These are phyloP conservation scores for Atkinsonella hypoxylon DNA, from an alignment of 2,329 filamentous ascomycete species.

Conservation along the genomic window DNA sequence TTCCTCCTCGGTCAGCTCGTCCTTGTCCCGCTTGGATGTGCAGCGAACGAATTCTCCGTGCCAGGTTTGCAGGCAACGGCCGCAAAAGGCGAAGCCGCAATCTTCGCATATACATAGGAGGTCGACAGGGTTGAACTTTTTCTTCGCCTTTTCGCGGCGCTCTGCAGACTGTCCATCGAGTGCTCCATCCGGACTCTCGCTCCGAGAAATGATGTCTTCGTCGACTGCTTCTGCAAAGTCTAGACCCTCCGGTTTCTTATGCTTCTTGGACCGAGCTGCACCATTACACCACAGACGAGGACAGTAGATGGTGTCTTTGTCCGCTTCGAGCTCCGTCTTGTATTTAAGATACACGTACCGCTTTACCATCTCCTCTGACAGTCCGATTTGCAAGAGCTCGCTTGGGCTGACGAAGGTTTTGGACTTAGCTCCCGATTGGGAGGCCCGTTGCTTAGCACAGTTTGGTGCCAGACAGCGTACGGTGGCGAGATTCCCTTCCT, in stretches of 20 bases:
- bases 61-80: slow-evolving; percentile 62
- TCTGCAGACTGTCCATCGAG: background rate
- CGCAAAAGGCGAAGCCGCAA: slow-evolving; percentile 82
- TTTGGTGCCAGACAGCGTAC: slow-evolving; percentile 71
- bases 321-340: slow-evolving; percentile 82
- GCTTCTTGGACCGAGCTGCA: slow-evolving; percentile 64
- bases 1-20: slow-evolving; percentile 72
- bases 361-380: slow-evolving; percentile 60
- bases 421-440: slow-evolving; percentile 32
- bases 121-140: slow-evolving; percentile 39
- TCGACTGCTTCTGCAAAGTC: slow-evolving; percentile 40
- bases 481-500: slow-evolving; percentile 65
- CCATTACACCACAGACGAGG: slow-evolving; percentile 88
- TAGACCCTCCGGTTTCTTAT: slow-evolving; percentile 57
- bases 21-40: slow-evolving; percentile 50
- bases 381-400: slow-evolving; percentile 68
- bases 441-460: slow-evolving; percentile 55
- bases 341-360: slow-evolving; percentile 85
- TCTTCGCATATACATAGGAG: slow-evolving; percentile 78
- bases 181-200: slow-evolving; percentile 10
- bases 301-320: slow-evolving; percentile 87
- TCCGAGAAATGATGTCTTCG: slow-evolving; percentile 19
- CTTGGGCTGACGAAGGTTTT: slow-evolving; percentile 66
- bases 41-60: slow-evolving; percentile 75
- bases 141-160: background rate